Conservation (phyloP, 805 yeast species). For the Kodamaea nitidulidarum region DNA sequence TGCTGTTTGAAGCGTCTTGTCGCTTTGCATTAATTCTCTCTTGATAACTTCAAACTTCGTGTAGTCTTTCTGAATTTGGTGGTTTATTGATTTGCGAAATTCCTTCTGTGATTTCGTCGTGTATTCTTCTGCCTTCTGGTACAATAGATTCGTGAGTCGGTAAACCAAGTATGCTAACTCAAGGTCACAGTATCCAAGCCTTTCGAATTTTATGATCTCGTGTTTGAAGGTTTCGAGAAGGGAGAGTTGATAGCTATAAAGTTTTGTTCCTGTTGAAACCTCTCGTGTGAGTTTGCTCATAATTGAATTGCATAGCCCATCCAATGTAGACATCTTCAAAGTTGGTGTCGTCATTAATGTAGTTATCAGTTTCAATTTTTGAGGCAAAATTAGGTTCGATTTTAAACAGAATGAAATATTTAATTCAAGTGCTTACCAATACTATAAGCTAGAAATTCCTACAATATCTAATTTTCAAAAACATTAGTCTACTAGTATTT, state of each 20-base stretch:
- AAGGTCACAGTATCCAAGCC: conserved; percentile 34
- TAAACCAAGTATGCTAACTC: conserved; percentile 29
- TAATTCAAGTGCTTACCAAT: no score
- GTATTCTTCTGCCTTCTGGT: conserved; percentile 3
- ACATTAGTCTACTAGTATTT: no score
- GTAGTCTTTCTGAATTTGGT: conserved; percentile 5
- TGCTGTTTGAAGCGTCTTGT: background rate
- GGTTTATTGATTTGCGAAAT: conserved; percentile 7
- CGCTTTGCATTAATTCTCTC: conserved; percentile 1
- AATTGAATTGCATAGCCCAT: background rate
- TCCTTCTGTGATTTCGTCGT: conserved; percentile 6
- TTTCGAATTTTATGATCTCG: conserved; percentile 25
- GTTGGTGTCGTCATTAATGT: background rate
- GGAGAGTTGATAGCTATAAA: conserved; percentile 23
- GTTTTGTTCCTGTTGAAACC: conserved; percentile 11
- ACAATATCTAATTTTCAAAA: no score
- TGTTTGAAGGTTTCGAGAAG: conserved; percentile 31
- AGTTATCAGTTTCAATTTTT: no score
- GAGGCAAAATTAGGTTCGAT: no score
- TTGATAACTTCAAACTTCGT: conserved; percentile 3
- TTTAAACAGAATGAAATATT: no score
- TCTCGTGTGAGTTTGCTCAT: conserved; percentile 1
- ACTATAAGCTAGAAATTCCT: no score
- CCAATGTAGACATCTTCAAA: conserved; percentile 2
- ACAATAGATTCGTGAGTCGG: conserved; percentile 5